Conservation (phyloP, 108 stramenopile species). For the Ochromonas danica region DNA sequence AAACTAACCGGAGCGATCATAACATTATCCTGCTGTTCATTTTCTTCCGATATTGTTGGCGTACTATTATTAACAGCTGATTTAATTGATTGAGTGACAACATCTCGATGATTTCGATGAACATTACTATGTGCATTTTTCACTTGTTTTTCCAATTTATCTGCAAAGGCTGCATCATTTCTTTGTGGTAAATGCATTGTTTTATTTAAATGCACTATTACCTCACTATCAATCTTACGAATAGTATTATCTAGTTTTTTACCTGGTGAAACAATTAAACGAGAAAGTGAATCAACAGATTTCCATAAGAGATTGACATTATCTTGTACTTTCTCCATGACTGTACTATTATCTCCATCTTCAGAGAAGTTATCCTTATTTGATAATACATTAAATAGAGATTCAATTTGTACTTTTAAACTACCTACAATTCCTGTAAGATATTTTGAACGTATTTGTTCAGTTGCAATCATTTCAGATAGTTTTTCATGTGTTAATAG, state of each 20-base stretch:
- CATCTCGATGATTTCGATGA: no score
- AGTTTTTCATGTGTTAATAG: constrained; percentile 19
- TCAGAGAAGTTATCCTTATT: background rate
- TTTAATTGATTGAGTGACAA: no score
- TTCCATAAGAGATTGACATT: background rate
- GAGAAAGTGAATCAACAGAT: background rate
- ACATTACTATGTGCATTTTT: background rate
- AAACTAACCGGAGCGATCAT: no score
- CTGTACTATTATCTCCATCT: background rate
- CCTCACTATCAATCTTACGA: constrained; percentile 1
- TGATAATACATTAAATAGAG: background rate
- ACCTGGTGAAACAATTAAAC: background rate
- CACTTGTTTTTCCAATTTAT: background rate
- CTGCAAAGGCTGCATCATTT: background rate
- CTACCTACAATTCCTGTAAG: background rate
- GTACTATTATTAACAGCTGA: no score
- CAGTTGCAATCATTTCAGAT: background rate
- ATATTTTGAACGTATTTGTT: background rate
- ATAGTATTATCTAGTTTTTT: background rate
- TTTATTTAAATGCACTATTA: background rate
- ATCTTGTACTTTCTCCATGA: background rate
- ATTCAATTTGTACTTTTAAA: background rate
- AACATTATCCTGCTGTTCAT: no score
- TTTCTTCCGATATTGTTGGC: no score
- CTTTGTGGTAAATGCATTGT: background rate